These are phyloP conservation scores for Magnolia sinica DNA, from an alignment of 164 flowering plant species.

Conservation along the genomic window DNA sequence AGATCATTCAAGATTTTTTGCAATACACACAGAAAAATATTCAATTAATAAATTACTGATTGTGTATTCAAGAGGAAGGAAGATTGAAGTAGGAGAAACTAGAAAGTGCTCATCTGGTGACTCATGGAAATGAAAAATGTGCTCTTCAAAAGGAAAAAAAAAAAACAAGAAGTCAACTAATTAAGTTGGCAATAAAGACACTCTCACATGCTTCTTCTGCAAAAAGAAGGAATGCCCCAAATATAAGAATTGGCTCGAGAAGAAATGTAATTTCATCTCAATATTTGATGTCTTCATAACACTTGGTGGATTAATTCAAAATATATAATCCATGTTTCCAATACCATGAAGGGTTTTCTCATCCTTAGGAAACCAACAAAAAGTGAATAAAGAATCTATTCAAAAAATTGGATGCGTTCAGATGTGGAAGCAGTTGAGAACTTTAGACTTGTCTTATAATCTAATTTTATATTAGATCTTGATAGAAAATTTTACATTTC, in stretches of 20 bases:
- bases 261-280: background rate
- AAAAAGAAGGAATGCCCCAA: background rate
- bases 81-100: background rate
- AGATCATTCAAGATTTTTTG: no score
- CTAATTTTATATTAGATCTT: background rate
- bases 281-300: background rate
- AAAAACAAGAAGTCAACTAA: background rate
- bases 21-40: no score
- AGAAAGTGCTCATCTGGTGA: background rate
- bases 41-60: background rate
- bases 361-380: background rate
- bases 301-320: background rate
- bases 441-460: background rate
- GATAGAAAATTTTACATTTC: background rate
- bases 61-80: conserved; percentile 2
- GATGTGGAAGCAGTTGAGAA: background rate
- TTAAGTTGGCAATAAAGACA: background rate
- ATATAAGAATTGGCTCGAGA: background rate
- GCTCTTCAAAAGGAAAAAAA: background rate
- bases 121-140: background rate
- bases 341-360: background rate
- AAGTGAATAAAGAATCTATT: background rate
- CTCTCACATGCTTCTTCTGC: background rate
- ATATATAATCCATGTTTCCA: background rate
- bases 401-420: background rate